Conservation (phyloP, 1,284 basidiomycete species). For the Rhodofomes roseus region DNA sequence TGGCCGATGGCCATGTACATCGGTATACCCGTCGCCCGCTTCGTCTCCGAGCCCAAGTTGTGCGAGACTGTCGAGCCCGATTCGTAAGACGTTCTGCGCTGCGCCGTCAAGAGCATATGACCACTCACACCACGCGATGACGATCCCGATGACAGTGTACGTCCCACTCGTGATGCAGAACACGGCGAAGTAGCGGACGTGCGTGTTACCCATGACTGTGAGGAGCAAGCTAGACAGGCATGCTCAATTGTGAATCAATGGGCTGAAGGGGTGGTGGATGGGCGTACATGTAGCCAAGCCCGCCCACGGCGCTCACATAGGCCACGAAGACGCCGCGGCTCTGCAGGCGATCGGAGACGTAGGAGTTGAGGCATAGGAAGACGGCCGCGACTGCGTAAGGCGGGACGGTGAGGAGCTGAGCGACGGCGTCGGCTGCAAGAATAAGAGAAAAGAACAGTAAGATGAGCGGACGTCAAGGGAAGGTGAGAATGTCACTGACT, state of each 20-base stretch:
- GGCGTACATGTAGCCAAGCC: constrained; percentile 63
- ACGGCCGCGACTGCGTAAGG: constrained; percentile 75
- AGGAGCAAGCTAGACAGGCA: constrained; percentile 43
- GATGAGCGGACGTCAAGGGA: neutral
- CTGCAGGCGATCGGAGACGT: constrained; percentile 70
- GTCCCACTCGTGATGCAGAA: constrained; percentile 71
- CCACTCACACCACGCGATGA: constrained; percentile 70
- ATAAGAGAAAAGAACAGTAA: no score
- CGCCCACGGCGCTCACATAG: constrained; percentile 45
- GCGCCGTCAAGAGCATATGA: neutral
- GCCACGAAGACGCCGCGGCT: constrained; percentile 63
- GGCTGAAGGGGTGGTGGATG: neutral
- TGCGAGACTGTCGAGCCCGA: constrained; percentile 47
- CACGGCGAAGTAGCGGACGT: constrained; percentile 61
- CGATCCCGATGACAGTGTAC: constrained; percentile 62
- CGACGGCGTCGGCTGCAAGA: constrained; percentile 42
- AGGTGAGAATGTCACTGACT: constrained; percentile 30
- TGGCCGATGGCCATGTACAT: constrained; percentile 77
- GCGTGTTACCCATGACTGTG: constrained; percentile 39
- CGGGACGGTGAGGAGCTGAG: constrained; percentile 76
- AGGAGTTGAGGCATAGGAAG: constrained; percentile 61
- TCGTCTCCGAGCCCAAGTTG: constrained; percentile 76
- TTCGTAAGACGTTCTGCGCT: neutral
- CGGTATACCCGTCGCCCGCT: constrained; percentile 70
- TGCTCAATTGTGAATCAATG: no score